phyloP scores from a whole-genome alignment of 495 filamentous ascomycete genomes.

The Penicillium mononematosum region DNA sequence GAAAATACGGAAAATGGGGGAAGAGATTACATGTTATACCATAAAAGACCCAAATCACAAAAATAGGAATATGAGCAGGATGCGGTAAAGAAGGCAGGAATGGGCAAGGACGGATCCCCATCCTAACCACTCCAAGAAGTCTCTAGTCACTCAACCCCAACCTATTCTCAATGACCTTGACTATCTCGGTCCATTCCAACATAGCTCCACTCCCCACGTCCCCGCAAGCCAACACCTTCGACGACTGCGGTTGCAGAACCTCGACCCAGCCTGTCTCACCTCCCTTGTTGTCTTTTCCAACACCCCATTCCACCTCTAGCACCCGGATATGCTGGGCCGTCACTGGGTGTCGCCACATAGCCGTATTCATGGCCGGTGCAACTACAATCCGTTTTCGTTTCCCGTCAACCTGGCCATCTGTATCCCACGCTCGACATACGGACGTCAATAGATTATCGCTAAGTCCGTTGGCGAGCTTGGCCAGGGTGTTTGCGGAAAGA shows the following conservation, averaged over 20 bases:
- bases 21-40: too few relatives aligned
- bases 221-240: constrained; percentile 68
- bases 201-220: constrained; percentile 67
- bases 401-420: constrained; percentile 52
- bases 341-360: constrained; percentile 76
- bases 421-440: constrained; percentile 78
- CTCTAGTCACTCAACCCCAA: constrained; percentile 5
- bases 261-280: constrained; percentile 62
- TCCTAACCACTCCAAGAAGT: not conserved
- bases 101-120: not conserved
- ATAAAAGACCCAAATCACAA: not conserved
- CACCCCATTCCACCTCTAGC: constrained; percentile 64
- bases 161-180: constrained; percentile 49
- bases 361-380: constrained; percentile 72
- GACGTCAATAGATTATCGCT: constrained; percentile 58
- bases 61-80: not conserved
- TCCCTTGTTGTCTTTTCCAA: constrained; percentile 18
- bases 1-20: too few relatives aligned
- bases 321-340: constrained; percentile 61
- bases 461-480: constrained; percentile 61
- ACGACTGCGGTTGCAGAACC: constrained; percentile 57
- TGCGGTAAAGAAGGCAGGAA: not conserved
- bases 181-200: constrained; percentile 64
- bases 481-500: constrained; percentile 65
- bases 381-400: constrained; percentile 51